These are phyloP conservation scores for Thielaviopsis ethacetica DNA, from an alignment of 2,329 filamentous ascomycete species.

Conservation along the genomic window DNA sequence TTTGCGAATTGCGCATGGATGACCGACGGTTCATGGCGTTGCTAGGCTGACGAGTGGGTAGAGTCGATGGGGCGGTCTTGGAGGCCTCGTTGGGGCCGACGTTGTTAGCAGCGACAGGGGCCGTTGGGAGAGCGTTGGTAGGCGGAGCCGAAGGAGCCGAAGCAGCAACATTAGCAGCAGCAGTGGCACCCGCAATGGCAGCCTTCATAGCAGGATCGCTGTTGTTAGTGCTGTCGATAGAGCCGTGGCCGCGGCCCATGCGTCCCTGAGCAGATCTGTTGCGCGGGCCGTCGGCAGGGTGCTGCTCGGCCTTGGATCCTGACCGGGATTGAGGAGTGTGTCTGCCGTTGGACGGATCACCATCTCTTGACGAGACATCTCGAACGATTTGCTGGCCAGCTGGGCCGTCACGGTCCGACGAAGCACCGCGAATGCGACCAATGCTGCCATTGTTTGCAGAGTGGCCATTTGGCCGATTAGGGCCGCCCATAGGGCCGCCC, in stretches of 20 bases:
- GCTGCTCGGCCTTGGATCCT: slow-evolving; percentile 9
- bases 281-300: slow-evolving; percentile 4
- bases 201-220: slow-evolving; percentile 36
- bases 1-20: slow-evolving; percentile 45
- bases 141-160: slow-evolving; percentile 3
- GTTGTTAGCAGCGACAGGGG: background rate
- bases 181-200: slow-evolving; percentile 24
- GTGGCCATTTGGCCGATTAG: slow-evolving; percentile 33
- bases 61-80: slow-evolving; percentile 37
- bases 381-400: background rate
- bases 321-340: slow-evolving; percentile 10
- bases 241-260: slow-evolving; percentile 36
- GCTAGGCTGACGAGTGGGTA: slow-evolving; percentile 38
- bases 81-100: slow-evolving; percentile 6
- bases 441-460: slow-evolving; percentile 23
- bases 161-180: slow-evolving; percentile 1
- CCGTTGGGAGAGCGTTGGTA: slow-evolving; percentile 2
- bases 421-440: slow-evolving; percentile 31
- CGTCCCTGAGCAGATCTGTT: slow-evolving; percentile 10
- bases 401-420: slow-evolving; percentile 25
- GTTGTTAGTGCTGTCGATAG: slow-evolving; percentile 43
- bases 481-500: slow-evolving; percentile 25
- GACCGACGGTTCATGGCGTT: slow-evolving; percentile 43
- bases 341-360: slow-evolving; percentile 1
- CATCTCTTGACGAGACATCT: slow-evolving; percentile 1